phyloP scores from a whole-genome alignment of 2,329 filamentous ascomycete genomes.

The Paecilomyces formosus region DNA sequence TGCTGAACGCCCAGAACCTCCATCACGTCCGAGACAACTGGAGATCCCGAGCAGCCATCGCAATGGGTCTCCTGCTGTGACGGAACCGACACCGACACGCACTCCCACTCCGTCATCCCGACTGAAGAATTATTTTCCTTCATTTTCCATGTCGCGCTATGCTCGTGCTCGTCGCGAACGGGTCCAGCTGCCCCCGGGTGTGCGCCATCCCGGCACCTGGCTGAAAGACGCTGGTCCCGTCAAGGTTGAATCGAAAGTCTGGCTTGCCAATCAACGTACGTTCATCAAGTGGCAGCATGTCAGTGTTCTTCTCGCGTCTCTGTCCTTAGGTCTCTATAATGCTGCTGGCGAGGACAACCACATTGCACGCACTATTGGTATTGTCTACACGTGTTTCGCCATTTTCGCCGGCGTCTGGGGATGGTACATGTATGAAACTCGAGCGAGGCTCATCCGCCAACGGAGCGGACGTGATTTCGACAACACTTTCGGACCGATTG shows the following conservation, averaged over 20 bases:
- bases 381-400: slow-evolving; percentile 75
- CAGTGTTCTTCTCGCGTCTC: slow-evolving; percentile 72
- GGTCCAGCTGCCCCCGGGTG: slow-evolving; percentile 68
- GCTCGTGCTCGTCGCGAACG: slow-evolving; percentile 47
- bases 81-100: slow-evolving; percentile 1
- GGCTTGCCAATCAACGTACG: slow-evolving; percentile 96
- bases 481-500: slow-evolving; percentile 73
- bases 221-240: slow-evolving; percentile 92
- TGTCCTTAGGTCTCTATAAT: slow-evolving; percentile 82
- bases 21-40: neutral
- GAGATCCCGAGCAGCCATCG: neutral
- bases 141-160: slow-evolving; percentile 75
- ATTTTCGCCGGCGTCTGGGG: slow-evolving; percentile 82
- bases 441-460: slow-evolving; percentile 71
- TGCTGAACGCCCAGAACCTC: slow-evolving; percentile 1
- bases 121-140: slow-evolving; percentile 56
- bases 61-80: slow-evolving; percentile 1
- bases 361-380: slow-evolving; percentile 70
- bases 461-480: slow-evolving; percentile 91
- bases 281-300: slow-evolving; percentile 99
- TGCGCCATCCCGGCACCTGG: slow-evolving; percentile 76
- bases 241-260: slow-evolving; percentile 94
- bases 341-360: slow-evolving; percentile 68
- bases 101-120: neutral
- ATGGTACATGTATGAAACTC: slow-evolving; percentile 69